These are phyloP conservation scores for Hygrophorus pudorinus DNA, from an alignment of 768 basidiomycete species.

Conservation along the genomic window DNA sequence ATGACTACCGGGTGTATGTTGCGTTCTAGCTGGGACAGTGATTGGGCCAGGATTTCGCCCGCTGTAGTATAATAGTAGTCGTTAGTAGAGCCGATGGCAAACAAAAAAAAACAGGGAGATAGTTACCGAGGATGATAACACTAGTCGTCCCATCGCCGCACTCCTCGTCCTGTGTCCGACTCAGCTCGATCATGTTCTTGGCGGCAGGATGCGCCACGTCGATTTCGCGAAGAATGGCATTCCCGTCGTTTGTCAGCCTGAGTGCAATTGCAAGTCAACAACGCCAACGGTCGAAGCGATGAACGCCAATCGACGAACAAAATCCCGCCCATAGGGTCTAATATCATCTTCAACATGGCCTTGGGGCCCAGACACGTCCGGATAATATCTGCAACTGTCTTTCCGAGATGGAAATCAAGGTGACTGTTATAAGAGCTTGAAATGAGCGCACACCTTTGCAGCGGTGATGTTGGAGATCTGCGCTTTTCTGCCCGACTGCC, in stretches of 20 bases:
- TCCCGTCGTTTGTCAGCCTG: constrained; percentile 97
- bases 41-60: constrained; percentile 95
- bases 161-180: constrained; percentile 96
- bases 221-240: constrained; percentile 95
- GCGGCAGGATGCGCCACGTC: constrained; percentile 98
- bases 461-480: constrained; percentile 96
- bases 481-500: constrained; percentile 90
- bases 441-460: constrained; percentile 62
- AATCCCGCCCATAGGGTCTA: constrained; percentile 99
- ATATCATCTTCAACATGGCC: constrained; percentile 99
- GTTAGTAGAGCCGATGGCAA: background rate
- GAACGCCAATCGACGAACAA: constrained; percentile 53
- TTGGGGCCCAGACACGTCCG: constrained; percentile 95
- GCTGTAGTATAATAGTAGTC: constrained; percentile 38
- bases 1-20: constrained; percentile 99
- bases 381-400: constrained; percentile 98
- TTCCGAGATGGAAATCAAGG: constrained; percentile 1
- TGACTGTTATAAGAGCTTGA: constrained; percentile 6
- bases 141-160: constrained; percentile 98
- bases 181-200: constrained; percentile 99
- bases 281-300: background rate
- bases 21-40: constrained; percentile 85
- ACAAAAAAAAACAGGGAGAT: background rate
- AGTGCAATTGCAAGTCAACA: constrained; percentile 3
- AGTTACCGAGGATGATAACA: constrained; percentile 90